These are phyloP conservation scores for Centrapalus pauciflorus DNA, from an alignment of 129 eudicot species.

Conservation along the genomic window DNA sequence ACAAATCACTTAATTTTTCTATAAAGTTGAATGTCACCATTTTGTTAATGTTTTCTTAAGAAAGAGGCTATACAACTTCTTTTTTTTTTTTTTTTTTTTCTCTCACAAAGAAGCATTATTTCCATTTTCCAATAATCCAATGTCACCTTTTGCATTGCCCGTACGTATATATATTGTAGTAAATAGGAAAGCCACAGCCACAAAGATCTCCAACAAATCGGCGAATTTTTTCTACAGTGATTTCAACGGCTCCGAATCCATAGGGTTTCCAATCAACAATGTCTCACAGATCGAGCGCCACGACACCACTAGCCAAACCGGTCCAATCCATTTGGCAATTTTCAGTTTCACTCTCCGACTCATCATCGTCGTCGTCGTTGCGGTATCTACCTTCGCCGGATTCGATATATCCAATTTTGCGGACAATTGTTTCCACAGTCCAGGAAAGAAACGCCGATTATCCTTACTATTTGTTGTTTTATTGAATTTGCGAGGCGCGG, in stretches of 20 bases:
- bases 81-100: too few species aligned
- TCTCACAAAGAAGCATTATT: too few species aligned
- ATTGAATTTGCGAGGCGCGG: background rate
- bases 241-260: constrained; percentile 51
- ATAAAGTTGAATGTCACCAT: too few species aligned
- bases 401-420: constrained; percentile 4
- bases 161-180: constrained; percentile 2
- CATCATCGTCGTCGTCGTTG: constrained; percentile 18
- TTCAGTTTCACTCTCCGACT: constrained; percentile 8
- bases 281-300: constrained; percentile 26
- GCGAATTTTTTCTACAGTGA: constrained; percentile 24
- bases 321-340: constrained; percentile 9
- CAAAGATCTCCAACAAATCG: constrained; percentile 38
- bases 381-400: constrained; percentile 12
- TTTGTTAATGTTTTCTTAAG: background rate
- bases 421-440: constrained; percentile 4
- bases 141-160: too few species aligned
- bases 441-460: background rate
- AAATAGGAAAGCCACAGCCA: constrained; percentile 37
- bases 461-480: background rate
- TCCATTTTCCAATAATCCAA: too few species aligned
- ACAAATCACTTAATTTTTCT: too few species aligned
- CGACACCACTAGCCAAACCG: constrained; percentile 19
- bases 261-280: constrained; percentile 24
- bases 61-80: too few species aligned